Conservation (phyloP, 495 filamentous ascomycete species). For the Penicillium chermesinum region DNA sequence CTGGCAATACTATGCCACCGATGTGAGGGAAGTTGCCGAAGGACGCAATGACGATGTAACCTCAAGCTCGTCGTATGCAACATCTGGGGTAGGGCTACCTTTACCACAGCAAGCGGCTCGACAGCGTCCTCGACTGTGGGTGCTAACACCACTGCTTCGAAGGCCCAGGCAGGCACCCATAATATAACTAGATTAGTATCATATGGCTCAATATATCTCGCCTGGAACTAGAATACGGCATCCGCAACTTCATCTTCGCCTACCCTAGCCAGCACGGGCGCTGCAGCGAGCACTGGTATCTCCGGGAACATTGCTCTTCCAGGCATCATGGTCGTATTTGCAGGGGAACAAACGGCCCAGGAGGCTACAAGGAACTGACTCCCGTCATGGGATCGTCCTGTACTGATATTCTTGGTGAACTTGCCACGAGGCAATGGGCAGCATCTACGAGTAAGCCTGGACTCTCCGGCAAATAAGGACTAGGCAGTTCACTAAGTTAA, state of each 20-base stretch:
- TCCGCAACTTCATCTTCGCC: neutral
- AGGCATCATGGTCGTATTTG: neutral
- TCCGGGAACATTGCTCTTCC: neutral
- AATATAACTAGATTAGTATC: no score
- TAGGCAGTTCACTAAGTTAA: no score
- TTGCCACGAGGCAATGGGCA: no score
- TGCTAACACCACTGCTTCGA: neutral
- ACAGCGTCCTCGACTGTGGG: neutral
- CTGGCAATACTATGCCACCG: conserved; percentile 42
- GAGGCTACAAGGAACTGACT: no score
- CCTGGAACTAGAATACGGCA: neutral
- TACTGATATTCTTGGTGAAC: no score
- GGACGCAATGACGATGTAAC: conserved; percentile 36
- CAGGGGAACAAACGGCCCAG: neutral
- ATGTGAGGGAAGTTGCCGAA: conserved; percentile 26
- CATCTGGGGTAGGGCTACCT: conserved; percentile 1
- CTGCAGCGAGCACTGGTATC: neutral
- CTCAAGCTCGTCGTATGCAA: conserved; percentile 23
- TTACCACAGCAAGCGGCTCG: conserved; percentile 4
- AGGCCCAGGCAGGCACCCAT: neutral
- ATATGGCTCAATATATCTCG: no score
- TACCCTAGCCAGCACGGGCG: neutral
- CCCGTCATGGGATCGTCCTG: no score
- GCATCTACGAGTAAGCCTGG: no score
- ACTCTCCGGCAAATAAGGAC: no score